Conservation (phyloP, 2,329 filamentous ascomycete species). For the Leptographium radiaticola region DNA sequence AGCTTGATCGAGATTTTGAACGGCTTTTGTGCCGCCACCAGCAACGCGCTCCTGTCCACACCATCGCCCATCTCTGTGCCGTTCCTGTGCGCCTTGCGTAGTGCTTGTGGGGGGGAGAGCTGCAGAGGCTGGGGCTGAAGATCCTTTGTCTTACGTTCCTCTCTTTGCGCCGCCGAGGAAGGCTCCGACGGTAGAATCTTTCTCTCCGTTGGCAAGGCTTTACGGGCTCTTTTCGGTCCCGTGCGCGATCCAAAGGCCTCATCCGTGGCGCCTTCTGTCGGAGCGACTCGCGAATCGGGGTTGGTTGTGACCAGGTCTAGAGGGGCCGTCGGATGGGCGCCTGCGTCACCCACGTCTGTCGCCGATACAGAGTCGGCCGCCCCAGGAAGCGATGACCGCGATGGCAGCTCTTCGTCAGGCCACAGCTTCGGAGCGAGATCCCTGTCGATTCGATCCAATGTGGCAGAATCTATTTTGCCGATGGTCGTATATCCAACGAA, state of each 20-base stretch:
- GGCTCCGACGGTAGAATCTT: slow-evolving; percentile 8
- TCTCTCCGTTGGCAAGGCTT: slow-evolving; percentile 11
- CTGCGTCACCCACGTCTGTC: neutral
- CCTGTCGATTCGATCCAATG: slow-evolving; percentile 6
- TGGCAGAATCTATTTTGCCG: slow-evolving; percentile 2
- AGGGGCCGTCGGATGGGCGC: neutral
- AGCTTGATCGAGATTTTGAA: slow-evolving; percentile 13
- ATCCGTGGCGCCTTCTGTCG: neutral
- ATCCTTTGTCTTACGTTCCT: neutral
- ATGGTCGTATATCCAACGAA: slow-evolving; percentile 11
- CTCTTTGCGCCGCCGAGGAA: neutral
- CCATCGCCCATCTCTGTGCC: neutral
- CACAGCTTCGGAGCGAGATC: slow-evolving; percentile 9
- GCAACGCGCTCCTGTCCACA: slow-evolving; percentile 3
- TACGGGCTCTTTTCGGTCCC: slow-evolving; percentile 6
- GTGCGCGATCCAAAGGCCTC: neutral
- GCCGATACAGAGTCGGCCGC: neutral
- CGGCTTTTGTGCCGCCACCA: slow-evolving; percentile 10
- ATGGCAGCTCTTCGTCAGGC: neutral
- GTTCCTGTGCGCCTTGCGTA: neutral
- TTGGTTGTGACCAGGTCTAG: neutral
- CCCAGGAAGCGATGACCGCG: neutral
- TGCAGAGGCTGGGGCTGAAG: neutral
- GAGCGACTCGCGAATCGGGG: neutral
- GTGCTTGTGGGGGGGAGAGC: too few species aligned